These are phyloP conservation scores for Stachybotrys elegans DNA, from an alignment of 2,329 filamentous ascomycete species.

Conservation along the genomic window DNA sequence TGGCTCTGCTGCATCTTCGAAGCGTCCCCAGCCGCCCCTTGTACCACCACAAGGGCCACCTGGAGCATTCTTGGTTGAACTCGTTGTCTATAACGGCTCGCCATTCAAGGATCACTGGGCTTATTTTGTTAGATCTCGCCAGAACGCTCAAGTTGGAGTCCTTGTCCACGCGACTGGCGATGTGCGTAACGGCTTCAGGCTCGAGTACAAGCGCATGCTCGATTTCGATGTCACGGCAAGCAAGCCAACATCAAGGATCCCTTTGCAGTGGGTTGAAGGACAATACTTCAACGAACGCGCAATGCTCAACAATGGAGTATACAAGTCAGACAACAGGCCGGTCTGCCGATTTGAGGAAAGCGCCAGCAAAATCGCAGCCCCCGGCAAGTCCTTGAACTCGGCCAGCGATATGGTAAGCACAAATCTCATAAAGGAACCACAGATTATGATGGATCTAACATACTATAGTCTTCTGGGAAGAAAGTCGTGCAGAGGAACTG, in stretches of 20 bases:
- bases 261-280: constrained; percentile 24
- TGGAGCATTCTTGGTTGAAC: constrained; percentile 18
- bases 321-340: constrained; percentile 14
- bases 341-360: constrained; percentile 21
- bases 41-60: constrained; percentile 11
- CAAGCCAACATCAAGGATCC: constrained; percentile 15
- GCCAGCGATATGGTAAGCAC: constrained; percentile 3
- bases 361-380: constrained; percentile 10
- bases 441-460: too few species aligned
- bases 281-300: constrained; percentile 15
- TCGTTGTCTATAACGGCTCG: constrained; percentile 23
- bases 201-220: constrained; percentile 22
- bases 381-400: constrained; percentile 12
- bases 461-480: too few species aligned
- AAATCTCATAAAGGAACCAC: too few species aligned
- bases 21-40: not conserved
- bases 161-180: constrained; percentile 24
- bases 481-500: constrained; percentile 25
- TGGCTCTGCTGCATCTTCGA: too few species aligned
- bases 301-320: constrained; percentile 19
- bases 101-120: constrained; percentile 32
- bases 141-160: constrained; percentile 16
- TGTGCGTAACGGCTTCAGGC: constrained; percentile 23
- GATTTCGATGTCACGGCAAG: constrained; percentile 12
- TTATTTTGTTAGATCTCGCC: constrained; percentile 20